These are phyloP conservation scores for Jamesozyma gamospora DNA, from an alignment of 805 yeast genomes.

Conservation along the genomic window DNA sequence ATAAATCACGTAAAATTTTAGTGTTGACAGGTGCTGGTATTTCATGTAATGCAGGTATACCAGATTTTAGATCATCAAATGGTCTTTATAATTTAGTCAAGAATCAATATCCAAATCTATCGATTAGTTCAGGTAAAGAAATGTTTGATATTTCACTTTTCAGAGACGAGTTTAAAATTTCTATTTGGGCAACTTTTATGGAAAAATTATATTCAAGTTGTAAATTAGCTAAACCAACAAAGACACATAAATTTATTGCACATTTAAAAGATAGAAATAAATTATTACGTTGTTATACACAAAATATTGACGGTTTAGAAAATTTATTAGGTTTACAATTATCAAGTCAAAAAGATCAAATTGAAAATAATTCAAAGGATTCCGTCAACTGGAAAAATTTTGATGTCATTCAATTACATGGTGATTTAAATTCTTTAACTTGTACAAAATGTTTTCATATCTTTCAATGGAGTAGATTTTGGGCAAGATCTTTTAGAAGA, in stretches of 20 bases:
- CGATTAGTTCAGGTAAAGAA: conserved; percentile 75
- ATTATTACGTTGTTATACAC: conserved; percentile 81
- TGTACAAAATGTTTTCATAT: conserved; percentile 62
- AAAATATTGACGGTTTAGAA: conserved; percentile 88
- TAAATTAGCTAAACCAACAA: conserved; percentile 63
- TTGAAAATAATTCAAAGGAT: conserved; percentile 8
- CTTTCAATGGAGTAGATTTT: conserved; percentile 52
- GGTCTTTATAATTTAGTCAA: conserved; percentile 77
- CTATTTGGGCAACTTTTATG: conserved; percentile 84
- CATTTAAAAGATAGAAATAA: conserved; percentile 51
- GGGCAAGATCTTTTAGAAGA: conserved; percentile 36
- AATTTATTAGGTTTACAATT: conserved; percentile 49
- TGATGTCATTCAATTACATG: conserved; percentile 85
- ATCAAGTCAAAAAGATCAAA: conserved; percentile 33
- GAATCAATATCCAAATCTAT: conserved; percentile 43
- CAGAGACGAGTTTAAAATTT: conserved; percentile 52
- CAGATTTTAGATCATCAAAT: conserved; percentile 79
- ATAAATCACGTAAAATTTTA: conserved; percentile 38
- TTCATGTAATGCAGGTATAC: conserved; percentile 94
- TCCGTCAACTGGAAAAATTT: conserved; percentile 47
- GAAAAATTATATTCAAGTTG: conserved; percentile 62
- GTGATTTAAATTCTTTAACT: conserved; percentile 65
- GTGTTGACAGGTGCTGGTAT: conserved; percentile 93
- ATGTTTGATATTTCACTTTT: conserved; percentile 81
- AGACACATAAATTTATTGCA: conserved; percentile 66